A percentile compares a stretch with the other conserved stretches of the same genome.
Evolutionary conservation across 202 grass and related monocot species (phyloP).

Genomic region (Sporobolus alterniflorus): DNA sequence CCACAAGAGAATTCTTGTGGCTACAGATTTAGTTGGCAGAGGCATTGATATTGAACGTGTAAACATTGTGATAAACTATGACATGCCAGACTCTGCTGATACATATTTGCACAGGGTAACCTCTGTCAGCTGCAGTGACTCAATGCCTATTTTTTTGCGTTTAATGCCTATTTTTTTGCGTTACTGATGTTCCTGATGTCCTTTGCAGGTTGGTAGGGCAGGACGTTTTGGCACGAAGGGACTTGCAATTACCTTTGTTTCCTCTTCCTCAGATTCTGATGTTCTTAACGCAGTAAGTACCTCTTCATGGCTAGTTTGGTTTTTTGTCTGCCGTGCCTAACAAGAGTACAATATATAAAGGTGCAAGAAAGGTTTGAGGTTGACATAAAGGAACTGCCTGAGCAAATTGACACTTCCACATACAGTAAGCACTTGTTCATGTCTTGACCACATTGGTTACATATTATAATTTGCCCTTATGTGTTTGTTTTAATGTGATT

Average conservation of each 20-base stretch:
- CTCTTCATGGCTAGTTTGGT: neutral
- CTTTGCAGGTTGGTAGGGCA: conserved; percentile 83
- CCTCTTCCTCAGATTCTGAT: conserved; percentile 91
- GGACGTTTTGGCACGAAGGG: conserved; percentile 98
- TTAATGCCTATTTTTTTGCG: too few relatives aligned
- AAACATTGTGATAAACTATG: conserved; percentile 97
- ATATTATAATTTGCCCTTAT: neutral
- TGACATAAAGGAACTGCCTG: conserved; percentile 96
- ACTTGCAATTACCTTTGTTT: conserved; percentile 96
- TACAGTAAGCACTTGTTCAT: conserved; percentile 70
- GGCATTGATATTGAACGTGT: conserved; percentile 96
- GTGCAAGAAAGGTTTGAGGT: conserved; percentile 99
- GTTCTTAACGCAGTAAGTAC: conserved; percentile 83
- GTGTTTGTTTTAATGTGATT: conserved; percentile 17
- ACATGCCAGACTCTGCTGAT: conserved; percentile 97
- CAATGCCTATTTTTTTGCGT: too few relatives aligned
- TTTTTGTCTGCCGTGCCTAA: conserved; percentile 11
- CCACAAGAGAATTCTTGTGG: conserved; percentile 93
- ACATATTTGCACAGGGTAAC: conserved; percentile 95
- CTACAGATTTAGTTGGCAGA: conserved; percentile 92
- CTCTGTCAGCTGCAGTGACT: neutral
- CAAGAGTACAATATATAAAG: conserved; percentile 9
- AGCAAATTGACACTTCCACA: conserved; percentile 96
- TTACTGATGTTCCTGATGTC: neutral
- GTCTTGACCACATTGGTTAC: too few relatives aligned